These are phyloP conservation scores for Diaporthe australafricana DNA, from an alignment of 2,329 filamentous ascomycete genomes.

Conservation along the genomic window DNA sequence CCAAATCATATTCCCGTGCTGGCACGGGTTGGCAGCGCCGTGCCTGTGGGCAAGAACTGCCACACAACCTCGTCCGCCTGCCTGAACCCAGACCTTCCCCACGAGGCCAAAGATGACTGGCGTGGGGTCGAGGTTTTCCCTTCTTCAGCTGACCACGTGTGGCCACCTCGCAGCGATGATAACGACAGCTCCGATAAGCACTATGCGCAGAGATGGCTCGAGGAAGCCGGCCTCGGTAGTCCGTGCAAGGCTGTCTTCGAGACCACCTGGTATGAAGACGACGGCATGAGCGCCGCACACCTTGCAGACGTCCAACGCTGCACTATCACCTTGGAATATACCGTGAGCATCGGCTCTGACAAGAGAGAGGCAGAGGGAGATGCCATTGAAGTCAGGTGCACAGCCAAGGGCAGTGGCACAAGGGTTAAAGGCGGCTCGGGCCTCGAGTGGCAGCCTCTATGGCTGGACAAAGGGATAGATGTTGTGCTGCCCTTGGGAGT, in stretches of 20 bases:
- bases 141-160: slow-evolving; percentile 39
- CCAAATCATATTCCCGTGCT: slow-evolving; percentile 8
- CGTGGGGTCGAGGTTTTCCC: slow-evolving; percentile 51
- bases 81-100: slow-evolving; percentile 46
- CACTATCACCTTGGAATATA: slow-evolving; percentile 9
- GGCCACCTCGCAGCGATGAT: no score
- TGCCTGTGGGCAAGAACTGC: slow-evolving; percentile 12
- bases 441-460: background rate
- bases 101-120: slow-evolving; percentile 47
- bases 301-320: slow-evolving; percentile 35
- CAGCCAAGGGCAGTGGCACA: background rate
- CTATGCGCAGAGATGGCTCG: no score
- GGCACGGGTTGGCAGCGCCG: background rate
- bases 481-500: background rate
- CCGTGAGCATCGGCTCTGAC: background rate
- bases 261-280: slow-evolving; percentile 48
- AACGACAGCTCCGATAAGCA: no score
- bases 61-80: slow-evolving; percentile 1
- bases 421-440: background rate
- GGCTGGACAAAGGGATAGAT: slow-evolving; percentile 15
- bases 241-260: slow-evolving; percentile 38
- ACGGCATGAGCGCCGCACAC: slow-evolving; percentile 44
- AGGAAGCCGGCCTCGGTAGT: no score
- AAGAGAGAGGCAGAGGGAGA: background rate
- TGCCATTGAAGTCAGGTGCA: background rate